Conservation (phyloP, 345 rosid genomes). For the Ailanthus altissimus region DNA sequence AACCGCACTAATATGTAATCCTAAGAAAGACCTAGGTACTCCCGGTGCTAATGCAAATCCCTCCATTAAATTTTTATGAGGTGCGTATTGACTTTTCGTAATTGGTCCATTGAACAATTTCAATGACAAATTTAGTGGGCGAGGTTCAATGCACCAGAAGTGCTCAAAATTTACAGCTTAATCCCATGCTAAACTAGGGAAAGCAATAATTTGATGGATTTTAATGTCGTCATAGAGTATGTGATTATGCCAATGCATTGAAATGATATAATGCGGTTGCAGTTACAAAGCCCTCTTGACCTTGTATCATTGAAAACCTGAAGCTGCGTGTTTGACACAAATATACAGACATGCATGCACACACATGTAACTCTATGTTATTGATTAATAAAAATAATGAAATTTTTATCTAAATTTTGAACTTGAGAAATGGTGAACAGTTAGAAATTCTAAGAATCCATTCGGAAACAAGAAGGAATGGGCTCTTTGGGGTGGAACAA, state of each 20-base stretch:
- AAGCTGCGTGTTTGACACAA: conserved; percentile 6
- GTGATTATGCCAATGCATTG: not conserved
- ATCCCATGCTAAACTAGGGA: no score
- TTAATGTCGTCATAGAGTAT: no score
- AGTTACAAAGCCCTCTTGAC: not conserved
- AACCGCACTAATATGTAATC: no score
- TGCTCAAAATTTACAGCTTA: no score
- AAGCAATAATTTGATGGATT: no score
- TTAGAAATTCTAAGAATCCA: not conserved
- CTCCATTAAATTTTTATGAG: no score
- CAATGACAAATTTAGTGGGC: no score
- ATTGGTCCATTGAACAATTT: no score
- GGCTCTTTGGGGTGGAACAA: conserved; percentile 26
- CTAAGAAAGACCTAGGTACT: no score
- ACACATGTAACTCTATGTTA: not conserved
- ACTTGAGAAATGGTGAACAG: not conserved
- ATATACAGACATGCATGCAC: not conserved
- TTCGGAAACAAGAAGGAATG: conserved; percentile 37
- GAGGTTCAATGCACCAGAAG: no score
- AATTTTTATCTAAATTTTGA: not conserved
- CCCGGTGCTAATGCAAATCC: no score
- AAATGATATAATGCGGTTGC: conserved; percentile 2
- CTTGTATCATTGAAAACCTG: conserved; percentile 2
- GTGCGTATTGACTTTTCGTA: no score
- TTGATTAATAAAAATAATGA: not conserved